Evolutionary conservation across 441 rosid species (phyloP), one percentile per base, ranked within the genome.

Genomic region (Adansonia gregorii): DNA sequence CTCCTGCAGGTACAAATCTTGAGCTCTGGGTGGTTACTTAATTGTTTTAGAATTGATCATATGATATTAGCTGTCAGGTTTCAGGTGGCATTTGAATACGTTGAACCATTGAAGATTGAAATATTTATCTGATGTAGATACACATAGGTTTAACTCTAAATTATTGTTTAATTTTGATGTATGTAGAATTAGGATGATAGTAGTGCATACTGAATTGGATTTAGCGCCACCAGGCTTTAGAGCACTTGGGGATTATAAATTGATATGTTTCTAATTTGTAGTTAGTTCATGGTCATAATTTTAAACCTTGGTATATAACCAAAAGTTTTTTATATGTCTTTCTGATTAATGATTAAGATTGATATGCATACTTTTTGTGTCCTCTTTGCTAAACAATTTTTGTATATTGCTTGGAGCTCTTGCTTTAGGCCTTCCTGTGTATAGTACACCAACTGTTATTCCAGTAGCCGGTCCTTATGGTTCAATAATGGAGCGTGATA

Each of bases 1-100:
- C 88, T 20, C 80, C 89, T 48, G 39, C 90, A 65, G 95, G 95
- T 92, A 76, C 73, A 6, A 27, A 67, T 22, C 63, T 71, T 14
- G 17, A 48, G 63, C 51, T 52, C 24, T 67, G 10, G 7, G n/a
- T 76, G 35, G 24, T 39, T 17, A 39, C 12, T 45, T 58, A 49
- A 8, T 49, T 51, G 14, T 0, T 70, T 4, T 31, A 17, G 24
- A 52, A 52, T 52, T 31, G 8, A n/a, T 15, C 48, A 52, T 10
- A 15, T 52, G 27, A 27, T 52, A 24, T 15, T 31, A 27, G 52
- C 24, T n/a, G 15, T 48, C 6, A 14, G 14, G 15, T 48, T 68
- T 48, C 3, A 48, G 72, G 15, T 20, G 7, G 35, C 10, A 67
- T 45, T 43, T 10, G 54, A 45, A 67, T 0, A 46, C 45, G 54